A percentile compares a stretch with the other conserved stretches of the same genome.
Conservation (phyloP, 2,329 filamentous ascomycete genomes). For the Colletotrichum acutatum region DNA sequence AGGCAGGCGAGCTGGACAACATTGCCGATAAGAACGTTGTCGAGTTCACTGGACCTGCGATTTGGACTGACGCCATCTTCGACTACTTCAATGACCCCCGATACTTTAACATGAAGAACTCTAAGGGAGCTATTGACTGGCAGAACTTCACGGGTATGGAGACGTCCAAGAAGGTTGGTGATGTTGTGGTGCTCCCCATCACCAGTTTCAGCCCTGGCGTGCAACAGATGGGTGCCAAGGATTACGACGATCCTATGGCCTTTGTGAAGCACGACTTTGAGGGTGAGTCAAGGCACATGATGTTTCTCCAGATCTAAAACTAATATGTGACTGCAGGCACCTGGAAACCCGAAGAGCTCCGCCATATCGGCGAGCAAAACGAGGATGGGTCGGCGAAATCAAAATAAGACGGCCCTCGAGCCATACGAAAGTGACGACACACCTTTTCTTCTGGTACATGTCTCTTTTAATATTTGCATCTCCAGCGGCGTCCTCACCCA, state of each 20-base stretch:
- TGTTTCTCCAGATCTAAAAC: not conserved
- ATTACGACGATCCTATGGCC: conserved; percentile 92
- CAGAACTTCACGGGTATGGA: conserved; percentile 91
- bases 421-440: conserved; percentile 10
- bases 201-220: conserved; percentile 98
- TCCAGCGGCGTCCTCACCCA: conserved; percentile 18
- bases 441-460: conserved; percentile 6
- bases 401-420: conserved; percentile 1
- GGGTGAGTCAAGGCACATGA: conserved; percentile 65
- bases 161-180: conserved; percentile 85
- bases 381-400: conserved; percentile 22
- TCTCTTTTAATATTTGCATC: conserved; percentile 29
- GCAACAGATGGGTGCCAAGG: conserved; percentile 89
- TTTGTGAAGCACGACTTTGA: conserved; percentile 98
- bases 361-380: conserved; percentile 70
- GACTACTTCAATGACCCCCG: conserved; percentile 91
- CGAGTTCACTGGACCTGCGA: conserved; percentile 91
- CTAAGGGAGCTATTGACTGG: conserved; percentile 81
- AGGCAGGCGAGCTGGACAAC: conserved; percentile 69
- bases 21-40: conserved; percentile 77
- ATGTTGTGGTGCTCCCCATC: conserved; percentile 93
- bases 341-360: conserved; percentile 79
- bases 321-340: conserved; percentile 61
- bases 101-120: conserved; percentile 84
- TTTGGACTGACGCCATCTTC: conserved; percentile 95